Percentiles rank a stretch among this genome's conserved stretches.
Evolutionary conservation across 2,329 filamentous ascomycete species (phyloP).

Genomic region (Septoria petroselini): DNA sequence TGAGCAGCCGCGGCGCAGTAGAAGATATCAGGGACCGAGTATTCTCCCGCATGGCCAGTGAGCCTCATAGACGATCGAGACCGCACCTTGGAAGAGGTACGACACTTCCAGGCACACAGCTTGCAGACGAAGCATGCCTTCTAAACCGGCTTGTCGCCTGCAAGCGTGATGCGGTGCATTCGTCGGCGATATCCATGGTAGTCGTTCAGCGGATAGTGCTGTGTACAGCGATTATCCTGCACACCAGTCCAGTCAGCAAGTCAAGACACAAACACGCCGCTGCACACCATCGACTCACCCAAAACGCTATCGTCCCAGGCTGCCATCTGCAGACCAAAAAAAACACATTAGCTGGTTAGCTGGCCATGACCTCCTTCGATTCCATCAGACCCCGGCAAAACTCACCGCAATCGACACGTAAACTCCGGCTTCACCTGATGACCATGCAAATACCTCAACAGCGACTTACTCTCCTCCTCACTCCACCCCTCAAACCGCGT

Average conservation of each 20-base stretch:
- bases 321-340: constrained; percentile 20
- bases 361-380: not conserved
- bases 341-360: not conserved
- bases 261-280: too few species aligned
- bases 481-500: constrained; percentile 76
- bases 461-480: constrained; percentile 74
- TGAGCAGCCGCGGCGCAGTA: not conserved
- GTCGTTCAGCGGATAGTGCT: constrained; percentile 25
- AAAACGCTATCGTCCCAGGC: constrained; percentile 20
- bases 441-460: constrained; percentile 71
- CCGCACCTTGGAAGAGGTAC: not conserved
- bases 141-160: constrained; percentile 17
- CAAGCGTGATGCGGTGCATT: constrained; percentile 21
- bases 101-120: too few species aligned
- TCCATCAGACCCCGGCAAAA: not conserved
- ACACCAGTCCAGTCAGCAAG: not conserved
- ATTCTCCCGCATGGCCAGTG: not conserved
- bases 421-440: constrained; percentile 70
- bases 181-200: constrained; percentile 17
- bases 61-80: not conserved
- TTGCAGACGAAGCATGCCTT: not conserved
- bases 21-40: not conserved
- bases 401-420: constrained; percentile 68
- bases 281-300: constrained; percentile 1
- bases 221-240: constrained; percentile 22